Evolutionary conservation across 352 stramenopile genomes (phyloP).

Genomic region (Globisporangium nagaii): DNA sequence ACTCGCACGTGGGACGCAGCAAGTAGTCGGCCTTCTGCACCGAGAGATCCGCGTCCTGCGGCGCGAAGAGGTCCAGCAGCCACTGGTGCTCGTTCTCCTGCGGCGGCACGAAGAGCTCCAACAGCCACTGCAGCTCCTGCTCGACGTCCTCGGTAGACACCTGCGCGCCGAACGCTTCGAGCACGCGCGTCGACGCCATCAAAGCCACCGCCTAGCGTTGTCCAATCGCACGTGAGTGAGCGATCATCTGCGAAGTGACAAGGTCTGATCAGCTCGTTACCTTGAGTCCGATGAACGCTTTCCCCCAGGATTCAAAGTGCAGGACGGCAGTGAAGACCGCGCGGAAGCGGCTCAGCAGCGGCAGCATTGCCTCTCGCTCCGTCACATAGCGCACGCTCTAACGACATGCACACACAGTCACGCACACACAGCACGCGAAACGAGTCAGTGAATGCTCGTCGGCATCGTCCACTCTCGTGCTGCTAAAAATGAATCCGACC

Average conservation of each 20-base stretch:
- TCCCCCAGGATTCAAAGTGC: constrained; percentile 41
- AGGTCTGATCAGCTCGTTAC: too few relatives aligned
- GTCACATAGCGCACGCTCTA: constrained; percentile 77
- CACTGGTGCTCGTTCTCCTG: constrained; percentile 35
- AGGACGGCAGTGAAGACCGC: constrained; percentile 47
- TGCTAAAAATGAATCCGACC: not conserved
- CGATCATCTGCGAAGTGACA: too few relatives aligned
- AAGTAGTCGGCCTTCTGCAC: constrained; percentile 35
- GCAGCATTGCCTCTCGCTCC: constrained; percentile 52
- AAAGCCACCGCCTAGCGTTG: constrained; percentile 43
- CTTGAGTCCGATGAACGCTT: constrained; percentile 41
- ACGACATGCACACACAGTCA: not conserved
- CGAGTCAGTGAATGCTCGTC: not conserved
- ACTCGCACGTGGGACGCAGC: constrained; percentile 56
- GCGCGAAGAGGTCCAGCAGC: constrained; percentile 50
- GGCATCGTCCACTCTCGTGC: too few relatives aligned
- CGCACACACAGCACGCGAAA: not conserved
- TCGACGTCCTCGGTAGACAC: constrained; percentile 29
- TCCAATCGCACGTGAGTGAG: not conserved
- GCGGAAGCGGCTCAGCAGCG: constrained; percentile 45
- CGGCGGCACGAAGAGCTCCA: constrained; percentile 32
- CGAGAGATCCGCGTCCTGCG: constrained; percentile 15
- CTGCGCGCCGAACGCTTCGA: constrained; percentile 60
- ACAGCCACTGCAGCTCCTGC: constrained; percentile 45
- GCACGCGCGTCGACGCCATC: constrained; percentile 54